phyloP scores from a whole-genome alignment of 2,329 filamentous ascomycete species.

The Rutstroemia sp. region DNA sequence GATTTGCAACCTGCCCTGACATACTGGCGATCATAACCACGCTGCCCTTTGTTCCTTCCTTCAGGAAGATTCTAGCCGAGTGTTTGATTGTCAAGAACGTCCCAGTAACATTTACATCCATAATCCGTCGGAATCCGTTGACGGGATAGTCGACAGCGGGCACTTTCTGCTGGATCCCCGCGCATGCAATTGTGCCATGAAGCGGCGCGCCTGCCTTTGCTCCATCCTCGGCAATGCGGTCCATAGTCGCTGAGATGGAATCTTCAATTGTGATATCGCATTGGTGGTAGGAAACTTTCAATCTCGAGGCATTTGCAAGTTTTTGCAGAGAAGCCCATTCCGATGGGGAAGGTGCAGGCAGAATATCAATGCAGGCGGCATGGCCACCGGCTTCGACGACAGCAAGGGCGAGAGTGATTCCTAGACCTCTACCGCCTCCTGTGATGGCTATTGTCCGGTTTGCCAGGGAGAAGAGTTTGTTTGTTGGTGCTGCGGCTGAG shows the following conservation, averaged over 20 bases:
- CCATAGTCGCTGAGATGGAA: slow-evolving; percentile 31
- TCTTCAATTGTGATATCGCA: slow-evolving; percentile 42
- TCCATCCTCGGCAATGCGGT: slow-evolving; percentile 14
- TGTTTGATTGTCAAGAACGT: slow-evolving; percentile 64
- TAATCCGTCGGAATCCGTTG: slow-evolving; percentile 42
- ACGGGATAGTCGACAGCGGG: slow-evolving; percentile 60
- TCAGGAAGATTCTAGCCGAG: slow-evolving; percentile 49
- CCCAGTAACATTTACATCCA: slow-evolving; percentile 64
- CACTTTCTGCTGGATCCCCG: slow-evolving; percentile 61
- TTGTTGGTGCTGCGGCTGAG: neutral
- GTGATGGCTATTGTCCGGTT: slow-evolving; percentile 37
- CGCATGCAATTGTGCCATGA: slow-evolving; percentile 63
- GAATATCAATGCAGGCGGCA: slow-evolving; percentile 30
- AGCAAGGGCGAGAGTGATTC: slow-evolving; percentile 40
- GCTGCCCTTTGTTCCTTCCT: slow-evolving; percentile 36
- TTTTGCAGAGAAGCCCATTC: neutral
- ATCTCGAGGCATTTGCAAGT: slow-evolving; percentile 29
- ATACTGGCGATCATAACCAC: slow-evolving; percentile 45
- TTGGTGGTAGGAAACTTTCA: slow-evolving; percentile 7
- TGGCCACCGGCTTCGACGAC: slow-evolving; percentile 42
- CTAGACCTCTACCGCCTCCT: slow-evolving; percentile 42
- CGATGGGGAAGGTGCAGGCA: slow-evolving; percentile 12
- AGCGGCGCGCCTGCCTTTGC: slow-evolving; percentile 21
- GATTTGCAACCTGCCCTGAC: slow-evolving; percentile 42
- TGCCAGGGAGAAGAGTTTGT: slow-evolving; percentile 29